A percentile compares a stretch with the other conserved stretches of the same genome.
Conservation (phyloP, 257 asterid species). For the Gentiana macrophylla region DNA sequence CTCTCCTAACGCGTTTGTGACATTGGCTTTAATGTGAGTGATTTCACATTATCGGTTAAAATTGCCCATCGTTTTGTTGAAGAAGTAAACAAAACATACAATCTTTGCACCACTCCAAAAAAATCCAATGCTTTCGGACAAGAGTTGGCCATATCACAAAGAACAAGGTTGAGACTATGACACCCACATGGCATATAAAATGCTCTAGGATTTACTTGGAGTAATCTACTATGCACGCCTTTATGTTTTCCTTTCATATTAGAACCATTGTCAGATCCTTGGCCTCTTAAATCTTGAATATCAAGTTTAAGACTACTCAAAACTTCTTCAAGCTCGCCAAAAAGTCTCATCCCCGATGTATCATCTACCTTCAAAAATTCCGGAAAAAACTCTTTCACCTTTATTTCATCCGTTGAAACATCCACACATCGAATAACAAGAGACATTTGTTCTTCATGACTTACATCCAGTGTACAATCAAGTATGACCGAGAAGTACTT, state of each 20-base stretch:
- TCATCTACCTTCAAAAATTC: too few species aligned
- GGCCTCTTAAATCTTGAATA: too few species aligned
- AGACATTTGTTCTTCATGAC: slow-evolving; percentile 2
- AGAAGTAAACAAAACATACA: not conserved
- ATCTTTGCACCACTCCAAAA: not conserved
- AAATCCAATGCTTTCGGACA: not conserved
- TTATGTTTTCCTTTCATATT: too few species aligned
- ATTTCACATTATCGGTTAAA: not conserved
- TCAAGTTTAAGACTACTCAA: too few species aligned
- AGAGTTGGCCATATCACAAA: not conserved
- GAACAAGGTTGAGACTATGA: too few species aligned
- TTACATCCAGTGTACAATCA: not conserved
- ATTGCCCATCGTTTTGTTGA: not conserved
- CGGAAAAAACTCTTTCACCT: not conserved
- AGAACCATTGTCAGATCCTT: not conserved
- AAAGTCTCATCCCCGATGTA: too few species aligned
- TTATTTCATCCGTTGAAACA: not conserved
- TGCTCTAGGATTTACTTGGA: too few species aligned
- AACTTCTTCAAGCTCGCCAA: too few species aligned
- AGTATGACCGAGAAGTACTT: not conserved
- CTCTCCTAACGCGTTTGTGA: not conserved
- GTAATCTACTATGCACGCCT: too few species aligned
- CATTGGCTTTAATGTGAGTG: not conserved
- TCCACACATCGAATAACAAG: not conserved
- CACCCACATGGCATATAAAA: too few species aligned